Evolutionary conservation across 768 basidiomycete species (phyloP).

Genomic region (Leccinum barrowsii): DNA sequence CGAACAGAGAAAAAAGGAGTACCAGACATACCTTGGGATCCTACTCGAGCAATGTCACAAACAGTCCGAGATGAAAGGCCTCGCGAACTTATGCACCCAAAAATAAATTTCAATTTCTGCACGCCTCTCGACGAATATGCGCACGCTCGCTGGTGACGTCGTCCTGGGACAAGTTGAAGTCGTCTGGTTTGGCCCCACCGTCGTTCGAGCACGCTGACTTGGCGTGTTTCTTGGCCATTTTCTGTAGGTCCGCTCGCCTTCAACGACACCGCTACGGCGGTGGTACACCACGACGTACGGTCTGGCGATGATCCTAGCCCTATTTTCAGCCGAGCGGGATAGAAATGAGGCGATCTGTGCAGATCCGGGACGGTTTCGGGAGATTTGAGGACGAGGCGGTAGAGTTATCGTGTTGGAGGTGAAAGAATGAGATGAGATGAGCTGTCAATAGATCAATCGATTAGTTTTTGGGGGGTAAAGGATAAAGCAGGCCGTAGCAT

Average conservation of each 20-base stretch:
- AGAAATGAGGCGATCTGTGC: constrained; percentile 48
- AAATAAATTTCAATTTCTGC: no score
- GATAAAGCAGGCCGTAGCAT: no score
- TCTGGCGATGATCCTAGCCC: not conserved
- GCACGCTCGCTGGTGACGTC: constrained; percentile 36
- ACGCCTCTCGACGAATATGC: no score
- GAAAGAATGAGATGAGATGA: not conserved
- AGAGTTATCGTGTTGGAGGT: constrained; percentile 2
- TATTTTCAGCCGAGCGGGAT: not conserved
- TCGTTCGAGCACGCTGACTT: constrained; percentile 2
- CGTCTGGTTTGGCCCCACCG: not conserved
- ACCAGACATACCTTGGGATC: constrained; percentile 49
- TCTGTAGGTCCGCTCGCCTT: not conserved
- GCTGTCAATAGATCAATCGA: no score
- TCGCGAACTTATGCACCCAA: constrained; percentile 62
- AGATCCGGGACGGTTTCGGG: constrained; percentile 60
- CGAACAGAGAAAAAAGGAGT: no score
- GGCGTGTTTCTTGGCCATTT: constrained; percentile 24
- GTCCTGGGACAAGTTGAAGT: constrained; percentile 14
- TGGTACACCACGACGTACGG: no score
- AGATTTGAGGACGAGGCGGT: constrained; percentile 50
- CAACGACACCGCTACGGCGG: no score
- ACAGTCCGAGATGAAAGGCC: constrained; percentile 39
- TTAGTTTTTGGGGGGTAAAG: no score
- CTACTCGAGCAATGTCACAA: constrained; percentile 71